Base-by-base conservation (phyloP, 371 early-diverging fungal genomes). In the Rhizopus delemar region DNA sequence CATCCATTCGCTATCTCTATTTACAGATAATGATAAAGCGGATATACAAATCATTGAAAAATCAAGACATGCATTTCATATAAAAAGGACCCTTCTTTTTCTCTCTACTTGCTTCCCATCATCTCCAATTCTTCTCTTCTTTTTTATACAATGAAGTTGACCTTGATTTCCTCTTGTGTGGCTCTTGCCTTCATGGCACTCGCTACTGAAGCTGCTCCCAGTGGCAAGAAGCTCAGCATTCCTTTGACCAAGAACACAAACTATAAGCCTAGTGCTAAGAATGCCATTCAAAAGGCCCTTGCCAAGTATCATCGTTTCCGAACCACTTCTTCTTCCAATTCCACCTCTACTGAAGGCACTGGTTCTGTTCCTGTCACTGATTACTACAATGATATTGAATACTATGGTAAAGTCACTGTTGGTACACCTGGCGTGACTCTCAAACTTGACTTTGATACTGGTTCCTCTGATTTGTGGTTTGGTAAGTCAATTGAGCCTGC, bases 361-460 rank as follows among this genome's bases (percentile, higher is more conserved):
- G 62, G 62, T 36, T 32, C 49, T 16, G 62, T 71, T 7, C 65
- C 71, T 9, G 49, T 68, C 5, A 64, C 62, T n/a, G 65, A 71
- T 50, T 50, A 68, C 46, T 13, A 15, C 0, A 59, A 49, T 6
- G 71, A 71, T 59, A 43, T 58, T 12, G 59, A 82, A 61, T 87
- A 87, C 72, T 86, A 83, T 48, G 88, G 86, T 46, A 66, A 52
- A 6, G 68, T 87, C 46, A 41, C 66, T 5, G 58, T 90, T n/a
- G 91, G 91, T 12, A 86, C 89, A 11, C 91, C 91, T n/a, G 71
- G 78, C 5, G 84, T 89, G 59, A 60, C 34, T 12, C 72, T 91
- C 66, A 75, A 80, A 56, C 77, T 91, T 12, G 75, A 88, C 43
- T 86, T 91, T 58, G 91, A 91, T 62, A 91, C 91, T 7, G 90